Evolutionary conservation across 2,329 filamentous ascomycete species (phyloP), one percentile per base, ranked within the genome.

Genomic region (Cytospora schulzeri): DNA sequence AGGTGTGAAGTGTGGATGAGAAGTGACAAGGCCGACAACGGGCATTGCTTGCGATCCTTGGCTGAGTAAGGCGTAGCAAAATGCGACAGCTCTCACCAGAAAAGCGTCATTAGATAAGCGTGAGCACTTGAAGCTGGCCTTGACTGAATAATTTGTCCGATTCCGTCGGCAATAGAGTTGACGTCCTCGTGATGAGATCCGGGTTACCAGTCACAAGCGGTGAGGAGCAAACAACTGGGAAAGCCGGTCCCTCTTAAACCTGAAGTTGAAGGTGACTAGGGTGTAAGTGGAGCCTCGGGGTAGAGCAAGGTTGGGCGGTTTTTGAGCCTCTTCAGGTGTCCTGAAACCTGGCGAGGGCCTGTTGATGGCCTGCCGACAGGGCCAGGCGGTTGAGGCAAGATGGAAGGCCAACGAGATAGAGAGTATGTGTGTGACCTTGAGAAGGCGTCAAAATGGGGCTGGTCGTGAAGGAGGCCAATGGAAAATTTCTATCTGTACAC

Each of bases 401-500:
- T 17, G 53, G 29, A 56, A 38, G 29, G 60, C 54, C 52, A 38
- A 33, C 52, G 41, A 56, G 41, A 56, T 51, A 56, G 60, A 51
- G 59, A 9, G 35, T 29, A 52, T 41, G 60, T 60, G 38, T 17
- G 51, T 22, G 33, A 60, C n/a, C 29, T 29, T 45, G 57, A 52
- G 41, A 60, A 50, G 54, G 51, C 52, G 57, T 59, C 52, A 58
- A 45, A 15, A 56, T 52, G 24, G 24, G 48, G 52, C 38, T 53
- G 57, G 61, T 63, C 51, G 60, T 60, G 67, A 64, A 62, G 58
- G 50, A 58, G 48, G 57, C 65, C 64, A 65, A 65, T 57, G 64
- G 62, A 57, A 19, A 56, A 45, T n/a, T 67, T 58, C 62, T 67
- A 53, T 61, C 60, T 54, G 68, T 63, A 63, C 65, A 68, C 64